Conservation (phyloP, 371 early-diverging fungal genomes). For the Actinomortierella ambigua region DNA sequence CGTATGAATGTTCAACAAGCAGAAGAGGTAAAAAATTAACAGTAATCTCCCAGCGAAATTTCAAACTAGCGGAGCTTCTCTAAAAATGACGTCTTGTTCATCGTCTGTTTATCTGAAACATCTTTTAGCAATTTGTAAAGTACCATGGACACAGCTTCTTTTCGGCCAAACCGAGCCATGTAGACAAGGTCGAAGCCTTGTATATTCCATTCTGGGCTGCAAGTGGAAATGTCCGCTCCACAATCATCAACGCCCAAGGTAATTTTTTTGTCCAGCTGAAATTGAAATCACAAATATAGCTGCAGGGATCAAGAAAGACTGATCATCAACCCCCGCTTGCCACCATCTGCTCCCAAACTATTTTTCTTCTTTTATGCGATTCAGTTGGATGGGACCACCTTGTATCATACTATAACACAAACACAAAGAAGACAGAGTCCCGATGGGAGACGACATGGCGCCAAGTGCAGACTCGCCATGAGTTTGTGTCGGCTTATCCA, state of each 20-base stretch:
- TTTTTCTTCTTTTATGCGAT: no score
- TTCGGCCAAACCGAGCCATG: constrained; percentile 50
- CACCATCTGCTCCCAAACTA: no score
- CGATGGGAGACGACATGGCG: constrained; percentile 62
- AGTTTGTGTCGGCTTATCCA: constrained; percentile 52
- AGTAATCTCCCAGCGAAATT: background rate
- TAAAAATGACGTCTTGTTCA: background rate
- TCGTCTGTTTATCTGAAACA: background rate
- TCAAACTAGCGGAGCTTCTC: background rate
- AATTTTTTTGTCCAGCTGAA: background rate
- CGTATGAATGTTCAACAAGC: constrained; percentile 60
- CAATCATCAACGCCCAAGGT: constrained; percentile 62
- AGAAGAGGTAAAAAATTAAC: constrained; percentile 47
- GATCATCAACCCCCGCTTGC: no score
- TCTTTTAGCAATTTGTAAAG: constrained; percentile 53
- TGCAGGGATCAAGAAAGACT: background rate
- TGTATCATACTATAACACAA: constrained; percentile 50
- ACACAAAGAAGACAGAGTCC: constrained; percentile 52
- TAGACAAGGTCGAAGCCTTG: constrained; percentile 55
- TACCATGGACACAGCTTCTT: constrained; percentile 68
- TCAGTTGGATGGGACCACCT: constrained; percentile 47
- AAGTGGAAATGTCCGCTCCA: constrained; percentile 54
- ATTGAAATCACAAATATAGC: background rate
- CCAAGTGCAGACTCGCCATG: constrained; percentile 51
- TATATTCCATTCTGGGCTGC: constrained; percentile 68